Base-by-base conservation (phyloP, 306 rosid species). In the Acacia crassicarpa region DNA sequence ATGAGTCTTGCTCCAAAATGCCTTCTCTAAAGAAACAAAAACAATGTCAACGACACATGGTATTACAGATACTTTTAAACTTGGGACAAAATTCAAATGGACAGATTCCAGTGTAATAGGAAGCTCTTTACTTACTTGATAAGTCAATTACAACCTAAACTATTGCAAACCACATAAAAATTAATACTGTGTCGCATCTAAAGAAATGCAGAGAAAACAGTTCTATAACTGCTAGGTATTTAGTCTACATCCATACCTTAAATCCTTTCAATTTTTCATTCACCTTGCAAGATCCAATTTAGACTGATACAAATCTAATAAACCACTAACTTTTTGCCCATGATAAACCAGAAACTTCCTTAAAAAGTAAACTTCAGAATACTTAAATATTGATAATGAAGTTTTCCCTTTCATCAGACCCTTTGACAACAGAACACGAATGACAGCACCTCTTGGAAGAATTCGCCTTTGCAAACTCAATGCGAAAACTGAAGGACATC, bases 291-390 rank as follows among this genome's bases (percentile, higher is more conserved):
- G 73, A 67, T 79, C 74, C 86, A 72, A 20, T 59, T 67, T 67
- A n/a, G 23, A 65, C 17, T 49, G 25, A 68, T 68, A 85, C 62
- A 85, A 43, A 81, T 82, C 80, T 45, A 77, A 54, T 7, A 87
- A 77, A 20, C 74, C 78, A 75, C 79, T 74, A 67, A 43, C 84
- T 74, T 81, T 77, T 49, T 84, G 45, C 63, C 51, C 76, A 27
- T 81, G 82, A 70, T 79, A 30, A 22, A 2, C 48, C 32, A 87
- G 40, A 87, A 8, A 38, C 72, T 11, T 67, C 12, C 8, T 2
- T 8, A 67, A 3, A 19, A 67, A 35, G 27, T 6, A 4, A 22
- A 7, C 19, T 3, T 67, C 72, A 17, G 72, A 16, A 17, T 19
- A 17, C 2, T 5, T 16, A 17, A 33, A 35, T 2, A 8, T 17